Base-by-base conservation (phyloP, 495 filamentous ascomycete species). In the Aspergillus leporis region DNA sequence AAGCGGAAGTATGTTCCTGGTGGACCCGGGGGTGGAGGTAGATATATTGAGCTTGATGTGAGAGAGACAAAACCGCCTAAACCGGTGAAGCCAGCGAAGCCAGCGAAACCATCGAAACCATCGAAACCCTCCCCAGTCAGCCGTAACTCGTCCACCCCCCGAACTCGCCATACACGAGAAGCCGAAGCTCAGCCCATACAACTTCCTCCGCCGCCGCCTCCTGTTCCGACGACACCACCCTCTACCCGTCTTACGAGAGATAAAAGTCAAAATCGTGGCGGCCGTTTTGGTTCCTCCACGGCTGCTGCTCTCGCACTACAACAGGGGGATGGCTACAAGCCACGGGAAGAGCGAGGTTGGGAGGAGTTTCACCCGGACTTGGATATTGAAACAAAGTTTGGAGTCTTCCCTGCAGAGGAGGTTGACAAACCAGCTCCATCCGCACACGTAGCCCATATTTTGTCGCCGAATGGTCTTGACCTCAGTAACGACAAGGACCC, bases 341-440 rank as follows among this genome's bases (percentile, higher is more conserved):
- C 94, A 3, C 82, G 94, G 57, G 94, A 99, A 71, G 94, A 99
- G 73, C 87, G 93, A 55, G 90, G 90, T 14, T 99, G 93, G 90
- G 91, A 95, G 66, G 95, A 98, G 72, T 98, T 97, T 55, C 94
- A 99, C 71, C 92, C 89, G 13, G 89, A 97, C 64, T 82, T 99
- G 34, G 93, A 98, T 71, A 89, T 96, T 58, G 91, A 94, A 49
- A 81, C 80, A 28, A 83, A 79, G 18, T 86, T 98, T 51, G 84
- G 85, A 40, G 78, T 97, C 3, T 94, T 93, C 70, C 83, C 81
- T 38, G 84, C 92, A 9, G 85, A 93, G 58, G 90, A 97, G 51
- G 89, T 98, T 16, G 95, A 98, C 69, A 90, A 75, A 4, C 69
- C 77, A 13, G 65, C 74, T 23, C 76, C 81, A 7, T 75, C 75